These are phyloP conservation scores for Debaryomycetaceae sp. DNA, from an alignment of 1,139 yeast genomes.

Conservation along the genomic window DNA sequence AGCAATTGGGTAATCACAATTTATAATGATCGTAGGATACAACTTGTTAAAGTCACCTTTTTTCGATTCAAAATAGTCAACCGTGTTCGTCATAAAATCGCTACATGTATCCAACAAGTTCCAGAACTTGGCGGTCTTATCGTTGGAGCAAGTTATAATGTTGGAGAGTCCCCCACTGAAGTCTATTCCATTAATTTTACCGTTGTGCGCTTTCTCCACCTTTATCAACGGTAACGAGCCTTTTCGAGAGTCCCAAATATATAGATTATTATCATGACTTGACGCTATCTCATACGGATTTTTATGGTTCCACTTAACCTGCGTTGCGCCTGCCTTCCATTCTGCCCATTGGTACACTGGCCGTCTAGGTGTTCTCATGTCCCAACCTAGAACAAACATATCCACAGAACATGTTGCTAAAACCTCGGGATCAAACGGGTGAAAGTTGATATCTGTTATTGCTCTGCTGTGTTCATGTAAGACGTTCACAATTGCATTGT, in stretches of 20 bases:
- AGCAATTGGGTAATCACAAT: constrained; percentile 81
- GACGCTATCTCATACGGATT: constrained; percentile 79
- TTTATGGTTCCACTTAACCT: constrained; percentile 86
- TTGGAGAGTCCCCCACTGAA: constrained; percentile 61
- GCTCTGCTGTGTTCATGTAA: constrained; percentile 90
- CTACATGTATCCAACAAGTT: constrained; percentile 43
- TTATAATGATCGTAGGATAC: constrained; percentile 56
- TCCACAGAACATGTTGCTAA: constrained; percentile 93
- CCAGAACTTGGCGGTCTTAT: constrained; percentile 87
- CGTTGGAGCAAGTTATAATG: constrained; percentile 81
- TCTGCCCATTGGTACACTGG: constrained; percentile 83
- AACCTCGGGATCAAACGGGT: constrained; percentile 82
- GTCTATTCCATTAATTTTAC: constrained; percentile 87
- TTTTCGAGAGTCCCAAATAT: constrained; percentile 84
- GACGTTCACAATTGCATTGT: constrained; percentile 78
- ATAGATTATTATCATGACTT: constrained; percentile 75
- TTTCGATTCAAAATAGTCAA: constrained; percentile 23
- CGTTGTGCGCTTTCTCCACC: constrained; percentile 64
- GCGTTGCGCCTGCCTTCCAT: constrained; percentile 93
- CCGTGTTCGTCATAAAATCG: constrained; percentile 13
- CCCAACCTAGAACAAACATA: constrained; percentile 87
- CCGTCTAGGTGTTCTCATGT: constrained; percentile 68
- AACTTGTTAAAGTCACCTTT: constrained; percentile 7
- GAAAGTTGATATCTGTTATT: constrained; percentile 92
- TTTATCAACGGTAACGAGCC: constrained; percentile 68